Percentiles rank a stretch among this genome's conserved stretches.
These are phyloP conservation scores for Cystobasidium pallidum DNA, from an alignment of 1,284 basidiomycete species.

Conservation along the genomic window DNA sequence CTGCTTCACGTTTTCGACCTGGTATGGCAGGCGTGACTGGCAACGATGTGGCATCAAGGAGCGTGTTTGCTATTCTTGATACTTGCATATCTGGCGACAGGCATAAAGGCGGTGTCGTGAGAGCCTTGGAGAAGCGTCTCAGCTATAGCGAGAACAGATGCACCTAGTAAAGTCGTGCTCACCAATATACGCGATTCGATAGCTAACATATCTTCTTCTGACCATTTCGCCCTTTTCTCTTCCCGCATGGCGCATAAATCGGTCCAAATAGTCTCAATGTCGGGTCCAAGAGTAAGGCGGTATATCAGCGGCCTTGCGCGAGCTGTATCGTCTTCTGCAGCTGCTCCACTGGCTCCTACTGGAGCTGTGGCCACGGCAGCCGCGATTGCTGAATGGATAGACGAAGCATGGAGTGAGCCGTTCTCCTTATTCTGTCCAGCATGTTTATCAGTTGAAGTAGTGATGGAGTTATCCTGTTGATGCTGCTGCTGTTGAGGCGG, in stretches of 20 bases:
- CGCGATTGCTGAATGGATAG: slow-evolving; percentile 30
- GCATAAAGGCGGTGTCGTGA: slow-evolving; percentile 51
- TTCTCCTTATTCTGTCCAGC: slow-evolving; percentile 14
- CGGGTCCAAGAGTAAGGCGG: slow-evolving; percentile 52
- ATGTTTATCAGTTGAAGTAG: neutral
- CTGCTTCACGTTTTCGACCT: slow-evolving; percentile 4
- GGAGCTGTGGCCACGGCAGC: slow-evolving; percentile 40
- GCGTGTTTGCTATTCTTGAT: slow-evolving; percentile 51
- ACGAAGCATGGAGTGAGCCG: slow-evolving; percentile 9
- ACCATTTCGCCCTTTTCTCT: slow-evolving; percentile 26
- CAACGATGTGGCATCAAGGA: slow-evolving; percentile 50
- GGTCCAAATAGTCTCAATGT: slow-evolving; percentile 51
- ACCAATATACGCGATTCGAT: slow-evolving; percentile 51
- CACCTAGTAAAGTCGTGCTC: neutral
- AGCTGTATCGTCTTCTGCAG: slow-evolving; percentile 5
- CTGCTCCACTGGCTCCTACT: slow-evolving; percentile 37
- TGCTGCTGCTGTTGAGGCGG: slow-evolving; percentile 8
- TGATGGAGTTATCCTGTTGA: neutral
- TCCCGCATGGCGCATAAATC: slow-evolving; percentile 49
- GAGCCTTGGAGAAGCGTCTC: slow-evolving; percentile 38
- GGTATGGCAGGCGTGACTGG: slow-evolving; percentile 41
- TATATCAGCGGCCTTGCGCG: slow-evolving; percentile 48
- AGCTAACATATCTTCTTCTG: slow-evolving; percentile 49
- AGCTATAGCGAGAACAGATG: neutral
- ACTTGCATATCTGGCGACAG: slow-evolving; percentile 51